Base-by-base conservation (phyloP, 768 basidiomycete genomes). In the Strobilomyces confusus region DNA sequence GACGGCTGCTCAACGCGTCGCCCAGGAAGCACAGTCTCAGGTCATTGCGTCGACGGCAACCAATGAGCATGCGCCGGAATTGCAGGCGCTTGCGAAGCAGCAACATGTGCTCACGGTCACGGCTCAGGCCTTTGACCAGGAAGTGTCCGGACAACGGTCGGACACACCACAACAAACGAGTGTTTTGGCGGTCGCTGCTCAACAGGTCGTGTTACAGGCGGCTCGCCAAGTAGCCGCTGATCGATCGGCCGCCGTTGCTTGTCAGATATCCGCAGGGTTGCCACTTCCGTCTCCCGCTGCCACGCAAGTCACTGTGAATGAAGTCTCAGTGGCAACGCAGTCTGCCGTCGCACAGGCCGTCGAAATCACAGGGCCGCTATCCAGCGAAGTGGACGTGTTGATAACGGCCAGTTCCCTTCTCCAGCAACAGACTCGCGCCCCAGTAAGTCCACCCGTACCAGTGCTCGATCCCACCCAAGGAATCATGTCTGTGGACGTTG, bases 281-380 rank as follows among this genome's bases (percentile, higher is more conserved):
- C 64, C 71, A 4, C 65, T 69, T 1, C 62, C 63, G 2, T 67
- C 66, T 7, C 47, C 63, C 20, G 62, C 65, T n/a, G 55, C 72
- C 23, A 62, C 67, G 6, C 75, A 77, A 52, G 77, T 82, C 23
- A 80, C 80, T 5, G 79, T 81, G 44, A 78, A 78, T 52, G 80
- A 82, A 51, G 79, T 80, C 20, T 81, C 80, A 6, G 78, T 77
- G 33, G 80, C 79, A 44, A 80, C 90, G 23, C 84, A 89, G 63
- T 80, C 85, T 15, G 90, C 89, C 19, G 89, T 92, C 55, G 91
- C 89, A 32, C 81, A 85, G 64, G 90, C 90, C 36, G 89, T 92
- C 36, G 86, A 86, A 63, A 81, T 84, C 65, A 82, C 83, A 37
- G 87, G 87, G 29, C 80, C 83, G 15, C 69, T 79, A 38, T 86